Base-by-base conservation (phyloP, 441 rosid genomes). In the Sinapis alba region DNA sequence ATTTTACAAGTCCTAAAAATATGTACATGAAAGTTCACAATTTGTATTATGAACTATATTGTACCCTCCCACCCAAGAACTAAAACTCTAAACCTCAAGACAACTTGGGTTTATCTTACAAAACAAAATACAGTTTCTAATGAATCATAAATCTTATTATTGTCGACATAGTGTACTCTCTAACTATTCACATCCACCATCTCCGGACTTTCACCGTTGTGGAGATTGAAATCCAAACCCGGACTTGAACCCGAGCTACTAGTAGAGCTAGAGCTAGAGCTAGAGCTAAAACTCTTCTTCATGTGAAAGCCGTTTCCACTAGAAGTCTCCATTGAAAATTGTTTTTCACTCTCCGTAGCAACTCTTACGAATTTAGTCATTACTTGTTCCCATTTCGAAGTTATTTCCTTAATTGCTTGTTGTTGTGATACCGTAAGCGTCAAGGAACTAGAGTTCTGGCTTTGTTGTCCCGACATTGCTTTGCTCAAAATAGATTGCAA, bases 371-470 rank as follows among this genome's bases (percentile, higher is more conserved):
- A 77, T 6, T 77, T 62, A 45, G 80, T 64, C 20, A 70, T 77
- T 26, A 32, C 43, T 23, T 71, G 62, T 65, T 77, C 80, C 80
- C 80, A 77, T 65, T 71, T 71, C 30, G 9, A 11, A 11, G 66
- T 6, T 15, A 54, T 77, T 11, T 71, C 72, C 20, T 77, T 77
- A 51, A 77, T 70, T 45, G 72, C 62, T 58, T 77, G 63, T 70
- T 77, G 72, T 24, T 71, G 72, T 65, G 80, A 77, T 58, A 71
- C 12, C 19, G 80, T 77, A 47, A 77, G 80, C 32, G 71, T 65
- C 60, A 76, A 76, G 28, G 71, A 69, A 41, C 61, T 67, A 76
- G 6, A 41, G 1, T 30, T 57, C 10, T 56, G 21, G 67, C 30
- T 63, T 64, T 70, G 67, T 43, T 64, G 41, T 30, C 56, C 74